phyloP scores from a whole-genome alignment of 441 rosid genomes.

The Corymbia calophylla region DNA sequence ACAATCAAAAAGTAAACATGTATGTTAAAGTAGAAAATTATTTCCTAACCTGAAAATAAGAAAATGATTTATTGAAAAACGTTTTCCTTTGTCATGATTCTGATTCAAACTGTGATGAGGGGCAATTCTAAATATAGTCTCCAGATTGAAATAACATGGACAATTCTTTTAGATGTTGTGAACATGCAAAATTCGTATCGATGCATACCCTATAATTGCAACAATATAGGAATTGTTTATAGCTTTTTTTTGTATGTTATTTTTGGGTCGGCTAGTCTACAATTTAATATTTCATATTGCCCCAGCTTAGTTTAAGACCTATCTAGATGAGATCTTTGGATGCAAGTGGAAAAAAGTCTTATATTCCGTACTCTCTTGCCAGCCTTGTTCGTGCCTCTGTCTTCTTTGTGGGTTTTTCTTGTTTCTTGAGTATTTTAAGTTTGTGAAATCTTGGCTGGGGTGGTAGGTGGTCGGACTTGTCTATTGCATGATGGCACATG shows the following conservation, averaged over 20 bases:
- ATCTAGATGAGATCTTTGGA: not conserved
- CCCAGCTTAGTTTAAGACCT: not conserved
- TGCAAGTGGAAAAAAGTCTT: not conserved
- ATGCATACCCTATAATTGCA: not conserved
- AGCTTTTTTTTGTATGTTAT: not conserved
- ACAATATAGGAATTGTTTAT: not conserved
- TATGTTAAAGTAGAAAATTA: no score
- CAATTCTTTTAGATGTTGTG: not conserved
- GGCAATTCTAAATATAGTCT: not conserved
- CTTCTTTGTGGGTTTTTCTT: not conserved
- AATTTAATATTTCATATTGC: not conserved
- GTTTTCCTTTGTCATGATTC: no score
- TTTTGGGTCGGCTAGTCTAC: not conserved
- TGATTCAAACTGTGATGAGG: no score
- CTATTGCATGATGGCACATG: slow-evolving; percentile 6
- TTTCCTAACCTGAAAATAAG: no score
- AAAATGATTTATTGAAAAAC: no score
- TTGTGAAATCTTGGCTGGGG: not conserved
- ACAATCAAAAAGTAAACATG: no score
- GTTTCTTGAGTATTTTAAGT: not conserved
- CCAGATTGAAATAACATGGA: not conserved
- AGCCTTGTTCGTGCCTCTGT: not conserved
- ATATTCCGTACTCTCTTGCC: not conserved
- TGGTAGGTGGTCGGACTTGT: not conserved
- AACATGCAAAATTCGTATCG: not conserved